Conservation (phyloP, 2,329 filamentous ascomycete genomes). For the Tolypocladium tropicale region DNA sequence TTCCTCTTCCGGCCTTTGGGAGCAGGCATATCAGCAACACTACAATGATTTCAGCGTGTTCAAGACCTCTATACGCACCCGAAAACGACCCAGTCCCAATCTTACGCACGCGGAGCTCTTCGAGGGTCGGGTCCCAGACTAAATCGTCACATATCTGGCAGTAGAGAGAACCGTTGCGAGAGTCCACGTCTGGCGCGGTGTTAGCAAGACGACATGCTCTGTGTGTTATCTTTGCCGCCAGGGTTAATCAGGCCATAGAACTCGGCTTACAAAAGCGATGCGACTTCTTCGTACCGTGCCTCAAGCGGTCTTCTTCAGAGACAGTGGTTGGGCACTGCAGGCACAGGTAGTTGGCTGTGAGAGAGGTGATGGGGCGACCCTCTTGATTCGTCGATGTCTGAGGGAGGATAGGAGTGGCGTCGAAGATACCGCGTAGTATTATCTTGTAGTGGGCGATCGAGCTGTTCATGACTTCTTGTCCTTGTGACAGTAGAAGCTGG, state of each 20-base stretch:
- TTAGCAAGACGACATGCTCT: constrained; percentile 12
- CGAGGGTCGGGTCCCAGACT: constrained; percentile 72
- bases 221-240: background rate
- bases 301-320: constrained; percentile 52
- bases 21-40: background rate
- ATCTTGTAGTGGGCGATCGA: constrained; percentile 64
- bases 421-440: constrained; percentile 60
- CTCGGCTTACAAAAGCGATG: constrained; percentile 61
- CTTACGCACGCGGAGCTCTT: constrained; percentile 63
- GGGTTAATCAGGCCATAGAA: too few species aligned
- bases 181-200: constrained; percentile 57
- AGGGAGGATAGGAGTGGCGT: constrained; percentile 51
- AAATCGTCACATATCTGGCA: constrained; percentile 77
- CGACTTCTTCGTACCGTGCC: constrained; percentile 57
- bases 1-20: constrained; percentile 59
- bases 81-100: constrained; percentile 56
- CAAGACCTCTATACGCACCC: constrained; percentile 31
- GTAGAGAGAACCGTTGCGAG: constrained; percentile 61
- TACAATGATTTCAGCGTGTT: background rate
- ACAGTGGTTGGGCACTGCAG: constrained; percentile 63
- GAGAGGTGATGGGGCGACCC: constrained; percentile 45
- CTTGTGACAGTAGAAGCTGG: constrained; percentile 52
- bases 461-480: constrained; percentile 54
- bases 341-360: constrained; percentile 62
- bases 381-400: constrained; percentile 54